Evolutionary conservation across 768 basidiomycete genomes (phyloP).

Genomic region (Boletellus emodensis): DNA sequence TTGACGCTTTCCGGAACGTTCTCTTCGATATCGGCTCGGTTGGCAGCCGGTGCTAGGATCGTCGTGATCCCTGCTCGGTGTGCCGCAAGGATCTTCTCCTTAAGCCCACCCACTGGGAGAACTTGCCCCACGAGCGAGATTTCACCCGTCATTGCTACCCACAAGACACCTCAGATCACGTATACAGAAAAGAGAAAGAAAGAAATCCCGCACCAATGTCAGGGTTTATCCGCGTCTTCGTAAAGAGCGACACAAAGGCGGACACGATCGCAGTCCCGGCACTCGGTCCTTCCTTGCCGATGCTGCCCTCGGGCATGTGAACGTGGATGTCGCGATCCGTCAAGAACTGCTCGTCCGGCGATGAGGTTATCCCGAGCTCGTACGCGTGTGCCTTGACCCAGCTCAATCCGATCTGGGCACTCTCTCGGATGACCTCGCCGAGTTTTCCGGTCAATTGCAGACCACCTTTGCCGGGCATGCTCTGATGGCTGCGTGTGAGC

Average conservation of each 20-base stretch:
- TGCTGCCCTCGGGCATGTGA: slow-evolving; percentile 94
- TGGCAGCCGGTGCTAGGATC: slow-evolving; percentile 81
- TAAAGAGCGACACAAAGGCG: slow-evolving; percentile 90
- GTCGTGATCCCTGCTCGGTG: slow-evolving; percentile 96
- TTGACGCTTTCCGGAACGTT: slow-evolving; percentile 97
- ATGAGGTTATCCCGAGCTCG: slow-evolving; percentile 79
- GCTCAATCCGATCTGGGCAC: slow-evolving; percentile 89
- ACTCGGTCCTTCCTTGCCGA: slow-evolving; percentile 94
- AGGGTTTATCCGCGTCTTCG: slow-evolving; percentile 74
- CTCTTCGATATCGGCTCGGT: slow-evolving; percentile 93
- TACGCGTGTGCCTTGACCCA: slow-evolving; percentile 92
- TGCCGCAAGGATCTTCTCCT: slow-evolving; percentile 95
- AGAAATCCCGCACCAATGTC: slow-evolving; percentile 69
- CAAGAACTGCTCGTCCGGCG: slow-evolving; percentile 70
- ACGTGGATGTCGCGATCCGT: slow-evolving; percentile 88
- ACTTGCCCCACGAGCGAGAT: slow-evolving; percentile 96
- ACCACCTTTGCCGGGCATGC: slow-evolving; percentile 93
- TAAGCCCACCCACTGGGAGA: slow-evolving; percentile 91
- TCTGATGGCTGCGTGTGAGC: slow-evolving; percentile 39
- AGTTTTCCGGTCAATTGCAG: slow-evolving; percentile 95
- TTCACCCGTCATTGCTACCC: slow-evolving; percentile 93
- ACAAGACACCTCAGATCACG: neutral
- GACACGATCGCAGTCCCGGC: slow-evolving; percentile 92
- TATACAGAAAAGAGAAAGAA: neutral
- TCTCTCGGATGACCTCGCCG: slow-evolving; percentile 96